A percentile compares a stretch with the other conserved stretches of the same genome.
These are phyloP conservation scores for Dothistroma septosporum DNA, from an alignment of 2,329 filamentous ascomycete species.

Conservation along the genomic window DNA sequence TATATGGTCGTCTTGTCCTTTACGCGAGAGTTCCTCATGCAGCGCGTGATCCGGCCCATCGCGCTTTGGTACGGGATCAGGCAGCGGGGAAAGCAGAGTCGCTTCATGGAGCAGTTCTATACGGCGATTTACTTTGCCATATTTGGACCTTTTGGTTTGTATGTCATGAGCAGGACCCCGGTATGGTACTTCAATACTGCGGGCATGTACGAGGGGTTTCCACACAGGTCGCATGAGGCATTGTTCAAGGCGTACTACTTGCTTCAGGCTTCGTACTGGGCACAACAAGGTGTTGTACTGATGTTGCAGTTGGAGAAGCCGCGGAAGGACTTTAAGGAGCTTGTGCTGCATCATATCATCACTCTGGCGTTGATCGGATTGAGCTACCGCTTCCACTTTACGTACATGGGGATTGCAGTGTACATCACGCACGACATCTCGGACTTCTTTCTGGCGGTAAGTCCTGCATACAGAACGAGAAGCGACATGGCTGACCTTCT, in stretches of 20 bases:
- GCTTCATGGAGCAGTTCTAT: conserved; percentile 96
- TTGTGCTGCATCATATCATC: conserved; percentile 87
- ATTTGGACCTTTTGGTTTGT: conserved; percentile 78
- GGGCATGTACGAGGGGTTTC: conserved; percentile 86
- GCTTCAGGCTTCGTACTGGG: conserved; percentile 92
- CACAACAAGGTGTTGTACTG: conserved; percentile 86
- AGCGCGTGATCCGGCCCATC: conserved; percentile 74
- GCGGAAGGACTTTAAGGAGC: conserved; percentile 89
- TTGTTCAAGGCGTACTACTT: conserved; percentile 94
- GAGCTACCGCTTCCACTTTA: conserved; percentile 95
- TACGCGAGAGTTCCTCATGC: conserved; percentile 94
- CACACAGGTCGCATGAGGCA: conserved; percentile 74
- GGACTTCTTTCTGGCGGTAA: conserved; percentile 90
- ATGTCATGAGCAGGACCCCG: conserved; percentile 84
- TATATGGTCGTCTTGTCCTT: conserved; percentile 89
- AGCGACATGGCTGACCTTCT: background rate
- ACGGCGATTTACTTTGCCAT: conserved; percentile 85
- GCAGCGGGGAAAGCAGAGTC: conserved; percentile 71
- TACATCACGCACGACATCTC: conserved; percentile 94
- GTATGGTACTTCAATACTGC: conserved; percentile 94
- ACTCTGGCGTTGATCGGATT: conserved; percentile 76
- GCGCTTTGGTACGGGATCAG: conserved; percentile 66
- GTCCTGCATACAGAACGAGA: conserved; percentile 30
- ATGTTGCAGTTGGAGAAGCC: conserved; percentile 86
- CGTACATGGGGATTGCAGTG: conserved; percentile 86